A percentile compares a stretch with the other conserved stretches of the same genome.
Evolutionary conservation across 2,329 filamentous ascomycete genomes (phyloP).

Genomic region (Huntiella decipiens): DNA sequence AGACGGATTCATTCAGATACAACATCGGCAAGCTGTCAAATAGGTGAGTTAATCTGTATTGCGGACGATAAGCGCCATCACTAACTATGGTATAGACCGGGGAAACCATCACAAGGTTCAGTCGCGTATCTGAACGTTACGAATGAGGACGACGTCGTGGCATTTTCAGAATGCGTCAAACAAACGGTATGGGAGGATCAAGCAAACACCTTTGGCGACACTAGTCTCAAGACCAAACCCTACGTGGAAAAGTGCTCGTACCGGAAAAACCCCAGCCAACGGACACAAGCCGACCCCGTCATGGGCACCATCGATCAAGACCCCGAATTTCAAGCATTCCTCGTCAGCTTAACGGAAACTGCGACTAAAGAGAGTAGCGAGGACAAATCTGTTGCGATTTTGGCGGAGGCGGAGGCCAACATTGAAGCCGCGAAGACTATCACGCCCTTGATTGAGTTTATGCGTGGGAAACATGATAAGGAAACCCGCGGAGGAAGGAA

Average conservation of each 20-base stretch:
- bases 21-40: conserved; percentile 52
- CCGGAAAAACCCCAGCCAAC: conserved; percentile 59
- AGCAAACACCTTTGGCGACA: conserved; percentile 52
- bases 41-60: conserved; percentile 10
- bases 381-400: conserved; percentile 26
- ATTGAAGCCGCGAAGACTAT: conserved; percentile 28
- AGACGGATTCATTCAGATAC: conserved; percentile 66
- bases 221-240: conserved; percentile 59
- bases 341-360: conserved; percentile 44
- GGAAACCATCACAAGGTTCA: conserved; percentile 65
- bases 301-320: conserved; percentile 96
- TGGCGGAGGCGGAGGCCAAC: conserved; percentile 30
- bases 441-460: conserved; percentile 75
- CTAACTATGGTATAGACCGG: conserved; percentile 34
- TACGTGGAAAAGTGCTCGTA: conserved; percentile 67
- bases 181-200: conserved; percentile 59
- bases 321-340: conserved; percentile 82
- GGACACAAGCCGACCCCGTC: conserved; percentile 59
- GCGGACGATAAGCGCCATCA: neutral
- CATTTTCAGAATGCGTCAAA: conserved; percentile 53
- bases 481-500: conserved; percentile 34
- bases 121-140: conserved; percentile 68
- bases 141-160: conserved; percentile 46
- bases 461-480: conserved; percentile 72
- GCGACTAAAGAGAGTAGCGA: conserved; percentile 34